Percentiles rank a stretch among this genome's conserved stretches.
These are phyloP conservation scores for Closterium sp. DNA, from an alignment of 139 green algal species.

Conservation along the genomic window DNA sequence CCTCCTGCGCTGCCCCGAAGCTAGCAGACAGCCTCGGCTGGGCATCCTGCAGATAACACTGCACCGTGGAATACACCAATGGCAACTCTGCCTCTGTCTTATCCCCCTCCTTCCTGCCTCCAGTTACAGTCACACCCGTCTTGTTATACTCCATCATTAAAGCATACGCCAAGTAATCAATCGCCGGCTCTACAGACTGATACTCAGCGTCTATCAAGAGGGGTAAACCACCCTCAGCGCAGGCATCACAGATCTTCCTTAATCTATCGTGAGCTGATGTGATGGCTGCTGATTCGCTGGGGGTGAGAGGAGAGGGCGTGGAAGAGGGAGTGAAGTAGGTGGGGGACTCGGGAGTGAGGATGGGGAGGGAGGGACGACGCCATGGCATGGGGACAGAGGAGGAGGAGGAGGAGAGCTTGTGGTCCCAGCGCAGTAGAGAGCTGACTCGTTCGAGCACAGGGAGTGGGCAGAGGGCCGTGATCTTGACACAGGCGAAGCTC, in stretches of 20 bases:
- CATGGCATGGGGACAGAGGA: constrained; percentile 12
- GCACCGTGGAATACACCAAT: constrained; percentile 42
- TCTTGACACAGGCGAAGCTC: constrained; percentile 35
- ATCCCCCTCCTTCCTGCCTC: background rate
- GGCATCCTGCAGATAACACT: constrained; percentile 42
- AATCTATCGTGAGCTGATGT: background rate
- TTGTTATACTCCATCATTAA: constrained; percentile 31
- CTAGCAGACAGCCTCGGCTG: background rate
- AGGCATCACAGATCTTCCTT: constrained; percentile 31
- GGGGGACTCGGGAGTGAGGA: constrained; percentile 11
- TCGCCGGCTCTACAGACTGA: constrained; percentile 32
- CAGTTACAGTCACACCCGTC: background rate
- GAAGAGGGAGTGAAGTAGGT: background rate
- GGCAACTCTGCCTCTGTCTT: background rate
- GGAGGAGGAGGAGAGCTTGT: background rate
- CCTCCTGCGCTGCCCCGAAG: constrained; percentile 10
- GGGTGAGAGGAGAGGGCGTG: background rate
- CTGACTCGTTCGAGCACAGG: background rate
- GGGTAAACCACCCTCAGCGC: constrained; percentile 9
- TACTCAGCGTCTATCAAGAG: constrained; percentile 48
- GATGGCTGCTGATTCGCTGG: background rate
- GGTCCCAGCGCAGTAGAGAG: constrained; percentile 26
- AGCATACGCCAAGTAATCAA: constrained; percentile 39
- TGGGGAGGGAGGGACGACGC: constrained; percentile 36
- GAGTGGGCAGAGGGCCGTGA: constrained; percentile 39